These are phyloP conservation scores for Syzygium jambos DNA, from an alignment of 345 rosid genomes.

Conservation along the genomic window DNA sequence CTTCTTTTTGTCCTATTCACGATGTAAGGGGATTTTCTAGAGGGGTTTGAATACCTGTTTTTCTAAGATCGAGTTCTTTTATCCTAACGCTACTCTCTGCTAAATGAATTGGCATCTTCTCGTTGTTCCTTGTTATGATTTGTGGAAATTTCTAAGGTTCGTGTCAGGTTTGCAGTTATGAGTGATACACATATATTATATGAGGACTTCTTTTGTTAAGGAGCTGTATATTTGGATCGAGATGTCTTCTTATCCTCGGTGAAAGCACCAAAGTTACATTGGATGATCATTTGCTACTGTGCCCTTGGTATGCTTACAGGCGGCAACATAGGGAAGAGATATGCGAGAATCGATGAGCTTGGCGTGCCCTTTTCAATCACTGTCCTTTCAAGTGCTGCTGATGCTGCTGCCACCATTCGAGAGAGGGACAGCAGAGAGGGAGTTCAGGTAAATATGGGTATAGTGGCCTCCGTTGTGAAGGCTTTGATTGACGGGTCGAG, in stretches of 20 bases:
- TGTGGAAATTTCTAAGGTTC: background rate
- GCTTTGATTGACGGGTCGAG: conserved; percentile 52
- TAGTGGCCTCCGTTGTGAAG: conserved; percentile 58
- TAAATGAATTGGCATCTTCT: no score
- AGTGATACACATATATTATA: no score
- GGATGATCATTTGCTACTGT: background rate
- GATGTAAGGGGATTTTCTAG: no score
- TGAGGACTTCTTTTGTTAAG: no score
- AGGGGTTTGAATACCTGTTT: no score
- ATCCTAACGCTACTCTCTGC: no score
- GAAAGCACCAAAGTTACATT: background rate
- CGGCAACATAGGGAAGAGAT: conserved; percentile 81
- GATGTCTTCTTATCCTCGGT: background rate
- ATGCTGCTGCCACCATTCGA: conserved; percentile 56
- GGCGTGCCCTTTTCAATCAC: conserved; percentile 49
- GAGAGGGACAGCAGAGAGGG: conserved; percentile 53
- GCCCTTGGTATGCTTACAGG: conserved; percentile 24
- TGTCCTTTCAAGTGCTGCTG: conserved; percentile 33
- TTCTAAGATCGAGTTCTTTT: no score
- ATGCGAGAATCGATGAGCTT: conserved; percentile 51
- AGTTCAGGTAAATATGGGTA: conserved; percentile 25
- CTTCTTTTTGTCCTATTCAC: no score
- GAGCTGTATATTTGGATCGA: background rate
- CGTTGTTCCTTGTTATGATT: background rate
- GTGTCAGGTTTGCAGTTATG: background rate